phyloP scores from a whole-genome alignment of 1,284 basidiomycete species.

The Tylopilus sp. region DNA sequence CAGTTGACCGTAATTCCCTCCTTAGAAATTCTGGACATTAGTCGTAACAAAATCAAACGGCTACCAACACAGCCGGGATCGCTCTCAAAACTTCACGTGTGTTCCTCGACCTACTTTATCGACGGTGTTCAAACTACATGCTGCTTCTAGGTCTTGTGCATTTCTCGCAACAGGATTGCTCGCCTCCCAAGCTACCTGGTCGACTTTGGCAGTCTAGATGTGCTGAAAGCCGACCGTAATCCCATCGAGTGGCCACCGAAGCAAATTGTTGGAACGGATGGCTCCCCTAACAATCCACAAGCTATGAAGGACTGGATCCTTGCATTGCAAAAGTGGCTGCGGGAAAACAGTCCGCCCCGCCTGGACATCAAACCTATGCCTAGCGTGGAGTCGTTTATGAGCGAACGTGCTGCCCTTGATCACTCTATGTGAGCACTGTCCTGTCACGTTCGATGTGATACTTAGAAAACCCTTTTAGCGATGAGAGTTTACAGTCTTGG shows the following conservation, averaged over 20 bases:
- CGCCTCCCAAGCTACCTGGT: slow-evolving; percentile 77
- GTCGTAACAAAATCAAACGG: slow-evolving; percentile 84
- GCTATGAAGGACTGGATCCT: slow-evolving; percentile 71
- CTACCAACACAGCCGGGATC: slow-evolving; percentile 81
- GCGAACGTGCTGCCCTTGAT: slow-evolving; percentile 41
- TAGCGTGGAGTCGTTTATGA: slow-evolving; percentile 44
- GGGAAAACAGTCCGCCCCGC: slow-evolving; percentile 40
- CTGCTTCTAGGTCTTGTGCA: slow-evolving; percentile 68
- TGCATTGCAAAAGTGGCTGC: slow-evolving; percentile 72
- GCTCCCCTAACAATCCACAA: slow-evolving; percentile 44
- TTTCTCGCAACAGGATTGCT: slow-evolving; percentile 83
- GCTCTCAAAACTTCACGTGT: slow-evolving; percentile 73
- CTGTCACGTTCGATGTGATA: slow-evolving; percentile 3
- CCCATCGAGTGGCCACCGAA: slow-evolving; percentile 89
- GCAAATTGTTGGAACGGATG: slow-evolving; percentile 44
- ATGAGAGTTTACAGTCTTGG: slow-evolving; percentile 43
- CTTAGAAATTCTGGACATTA: slow-evolving; percentile 93
- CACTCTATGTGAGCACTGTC: slow-evolving; percentile 40
- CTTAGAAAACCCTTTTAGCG: slow-evolving; percentile 27
- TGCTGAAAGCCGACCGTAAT: slow-evolving; percentile 88
- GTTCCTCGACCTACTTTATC: slow-evolving; percentile 23
- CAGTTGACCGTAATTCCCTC: slow-evolving; percentile 84
- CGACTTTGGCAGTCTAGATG: slow-evolving; percentile 69
- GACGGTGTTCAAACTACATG: slow-evolving; percentile 10
- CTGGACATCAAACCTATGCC: slow-evolving; percentile 32